A percentile compares a stretch with the other conserved stretches of the same genome.
phyloP scores from a whole-genome alignment of 495 filamentous ascomycete species.

The Lentithecium fluviatile region DNA sequence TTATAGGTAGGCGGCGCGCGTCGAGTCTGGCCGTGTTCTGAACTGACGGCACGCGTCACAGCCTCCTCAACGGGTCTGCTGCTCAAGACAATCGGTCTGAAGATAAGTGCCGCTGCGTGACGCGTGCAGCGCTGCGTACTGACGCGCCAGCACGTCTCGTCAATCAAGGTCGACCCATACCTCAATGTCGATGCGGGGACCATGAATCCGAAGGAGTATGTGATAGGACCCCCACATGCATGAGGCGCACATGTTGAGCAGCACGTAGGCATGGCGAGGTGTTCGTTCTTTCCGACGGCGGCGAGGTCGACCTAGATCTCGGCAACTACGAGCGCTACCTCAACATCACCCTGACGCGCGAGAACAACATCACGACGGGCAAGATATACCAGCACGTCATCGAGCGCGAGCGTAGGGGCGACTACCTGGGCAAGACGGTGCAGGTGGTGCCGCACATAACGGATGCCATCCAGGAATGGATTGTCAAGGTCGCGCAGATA shows the following conservation, averaged over 20 bases:
- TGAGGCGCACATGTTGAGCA: not conserved
- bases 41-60: conserved; percentile 42
- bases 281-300: conserved; percentile 72
- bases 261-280: conserved; percentile 64
- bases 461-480: conserved; percentile 88
- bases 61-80: conserved; percentile 72
- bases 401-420: conserved; percentile 70
- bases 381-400: conserved; percentile 93
- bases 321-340: conserved; percentile 93
- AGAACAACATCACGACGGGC: conserved; percentile 93
- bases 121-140: conserved; percentile 32
- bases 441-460: conserved; percentile 93
- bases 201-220: conserved; percentile 76
- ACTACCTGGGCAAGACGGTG: conserved; percentile 90
- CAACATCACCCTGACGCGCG: conserved; percentile 66
- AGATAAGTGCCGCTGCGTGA: conserved; percentile 48
- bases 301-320: conserved; percentile 87
- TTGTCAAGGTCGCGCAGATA: conserved; percentile 78
- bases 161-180: conserved; percentile 84
- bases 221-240: not conserved
- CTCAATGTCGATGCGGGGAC: conserved; percentile 83
- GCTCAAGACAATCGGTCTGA: conserved; percentile 78
- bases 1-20: conserved; percentile 59
- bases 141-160: conserved; percentile 51
- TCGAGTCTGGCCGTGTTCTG: conserved; percentile 16